phyloP scores from a whole-genome alignment of 257 asterid species.

The Cynanchum wilfordii region DNA sequence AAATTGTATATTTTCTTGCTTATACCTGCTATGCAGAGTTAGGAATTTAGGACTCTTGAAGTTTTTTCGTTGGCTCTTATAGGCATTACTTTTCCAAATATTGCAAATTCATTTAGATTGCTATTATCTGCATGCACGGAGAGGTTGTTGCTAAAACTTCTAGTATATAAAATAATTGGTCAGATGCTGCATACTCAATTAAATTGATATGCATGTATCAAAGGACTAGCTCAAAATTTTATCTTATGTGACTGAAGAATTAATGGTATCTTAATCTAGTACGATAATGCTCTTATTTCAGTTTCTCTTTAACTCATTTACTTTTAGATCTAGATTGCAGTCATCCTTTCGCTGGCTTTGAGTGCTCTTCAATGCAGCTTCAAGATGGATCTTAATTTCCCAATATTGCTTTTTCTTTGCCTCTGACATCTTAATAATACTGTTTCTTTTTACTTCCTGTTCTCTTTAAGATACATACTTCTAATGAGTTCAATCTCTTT shows the following conservation, averaged over 20 bases:
- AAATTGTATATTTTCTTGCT: not conserved
- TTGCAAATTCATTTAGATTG: not conserved
- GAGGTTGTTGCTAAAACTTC: not conserved
- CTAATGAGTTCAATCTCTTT: conserved; percentile 14
- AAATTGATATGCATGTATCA: not conserved
- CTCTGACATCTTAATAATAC: not conserved
- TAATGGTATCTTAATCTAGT: not conserved
- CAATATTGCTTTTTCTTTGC: not conserved
- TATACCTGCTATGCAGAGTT: not conserved
- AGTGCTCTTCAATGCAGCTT: not conserved
- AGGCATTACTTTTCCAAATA: not conserved
- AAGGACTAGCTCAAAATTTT: not conserved
- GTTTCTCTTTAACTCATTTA: not conserved
- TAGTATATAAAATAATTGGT: not conserved
- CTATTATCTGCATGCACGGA: not conserved
- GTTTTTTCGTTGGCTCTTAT: not conserved
- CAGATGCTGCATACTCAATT: not conserved
- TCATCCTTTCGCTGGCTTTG: not conserved
- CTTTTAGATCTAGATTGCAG: not conserved
- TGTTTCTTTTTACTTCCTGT: not conserved
- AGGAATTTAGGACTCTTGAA: not conserved
- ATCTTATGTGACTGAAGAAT: not conserved
- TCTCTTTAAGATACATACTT: not conserved
- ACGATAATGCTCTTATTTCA: not conserved
- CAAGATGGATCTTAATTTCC: too few relatives aligned